Percentiles rank a stretch among this genome's conserved stretches.
phyloP scores from a whole-genome alignment of 768 basidiomycete genomes.

The Dentipellis sp. region DNA sequence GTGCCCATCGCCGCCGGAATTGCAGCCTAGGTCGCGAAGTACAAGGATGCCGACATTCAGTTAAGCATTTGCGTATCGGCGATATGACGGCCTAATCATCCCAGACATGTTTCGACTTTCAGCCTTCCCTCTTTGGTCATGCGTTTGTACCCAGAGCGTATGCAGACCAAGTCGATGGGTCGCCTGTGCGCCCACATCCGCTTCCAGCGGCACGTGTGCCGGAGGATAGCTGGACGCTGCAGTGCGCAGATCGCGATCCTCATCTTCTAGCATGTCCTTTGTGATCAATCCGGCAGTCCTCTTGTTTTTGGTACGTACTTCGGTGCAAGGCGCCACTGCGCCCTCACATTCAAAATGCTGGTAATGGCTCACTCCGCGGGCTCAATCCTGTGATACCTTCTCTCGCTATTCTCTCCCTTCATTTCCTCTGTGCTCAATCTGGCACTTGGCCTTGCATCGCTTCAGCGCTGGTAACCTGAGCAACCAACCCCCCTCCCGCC shows the following conservation, averaged over 20 bases:
- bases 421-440: not conserved
- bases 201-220: not conserved
- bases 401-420: not conserved
- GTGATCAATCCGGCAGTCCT: not conserved
- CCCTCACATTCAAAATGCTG: not conserved
- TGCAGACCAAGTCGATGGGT: not conserved
- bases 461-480: conserved; percentile 4
- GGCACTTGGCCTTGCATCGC: not conserved
- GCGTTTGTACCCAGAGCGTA: not conserved
- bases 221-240: not conserved
- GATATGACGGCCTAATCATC: too few species aligned
- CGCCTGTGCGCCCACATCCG: not conserved
- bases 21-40: too few species aligned
- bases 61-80: too few species aligned
- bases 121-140: not conserved
- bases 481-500: not conserved
- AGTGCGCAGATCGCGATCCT: not conserved
- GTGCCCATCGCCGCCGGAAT: too few species aligned
- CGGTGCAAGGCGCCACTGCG: not conserved
- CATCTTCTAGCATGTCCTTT: not conserved
- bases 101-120: not conserved
- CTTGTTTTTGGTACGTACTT: not conserved
- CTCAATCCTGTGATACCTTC: not conserved
- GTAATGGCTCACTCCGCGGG: not conserved
- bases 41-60: too few species aligned